A percentile compares a stretch with the other conserved stretches of the same genome.
These are phyloP conservation scores for Metschnikowia peoriensis DNA, from an alignment of 805 yeast genomes.

Conservation along the genomic window DNA sequence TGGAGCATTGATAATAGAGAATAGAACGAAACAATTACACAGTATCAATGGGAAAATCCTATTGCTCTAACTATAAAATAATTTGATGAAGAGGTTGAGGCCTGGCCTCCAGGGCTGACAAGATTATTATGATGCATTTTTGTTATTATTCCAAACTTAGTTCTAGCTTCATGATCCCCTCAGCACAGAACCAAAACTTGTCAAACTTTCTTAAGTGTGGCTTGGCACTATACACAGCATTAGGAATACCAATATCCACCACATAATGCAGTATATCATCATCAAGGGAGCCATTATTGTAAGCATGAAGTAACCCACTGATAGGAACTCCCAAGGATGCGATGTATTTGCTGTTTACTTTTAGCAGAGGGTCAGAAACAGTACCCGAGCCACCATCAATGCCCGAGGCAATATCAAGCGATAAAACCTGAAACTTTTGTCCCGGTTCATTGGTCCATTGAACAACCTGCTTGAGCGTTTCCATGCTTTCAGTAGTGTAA, in stretches of 20 bases:
- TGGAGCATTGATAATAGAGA: no score
- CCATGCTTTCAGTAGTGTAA: slow-evolving; percentile 37
- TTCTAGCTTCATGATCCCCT: slow-evolving; percentile 15
- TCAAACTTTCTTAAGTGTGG: slow-evolving; percentile 44
- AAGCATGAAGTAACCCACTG: slow-evolving; percentile 58
- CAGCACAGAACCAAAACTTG: slow-evolving; percentile 44
- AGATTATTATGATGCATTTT: background rate
- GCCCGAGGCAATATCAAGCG: slow-evolving; percentile 82
- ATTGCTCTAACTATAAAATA: no score
- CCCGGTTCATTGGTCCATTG: slow-evolving; percentile 62
- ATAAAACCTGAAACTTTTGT: slow-evolving; percentile 47
- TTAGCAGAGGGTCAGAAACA: slow-evolving; percentile 27
- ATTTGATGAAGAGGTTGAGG: background rate
- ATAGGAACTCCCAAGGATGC: slow-evolving; percentile 74
- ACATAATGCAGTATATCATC: slow-evolving; percentile 54
- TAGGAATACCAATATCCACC: slow-evolving; percentile 72
- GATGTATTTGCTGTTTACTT: slow-evolving; percentile 53
- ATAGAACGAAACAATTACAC: no score
- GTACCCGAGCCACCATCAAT: slow-evolving; percentile 79
- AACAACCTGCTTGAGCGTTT: slow-evolving; percentile 45
- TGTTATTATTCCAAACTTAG: background rate
- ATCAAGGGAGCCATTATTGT: slow-evolving; percentile 47
- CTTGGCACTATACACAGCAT: slow-evolving; percentile 44
- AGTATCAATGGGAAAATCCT: no score
- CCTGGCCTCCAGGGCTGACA: background rate